Evolutionary conservation across 2,329 filamentous ascomycete genomes (phyloP).

Genomic region (Plenodomus lindquistii): DNA sequence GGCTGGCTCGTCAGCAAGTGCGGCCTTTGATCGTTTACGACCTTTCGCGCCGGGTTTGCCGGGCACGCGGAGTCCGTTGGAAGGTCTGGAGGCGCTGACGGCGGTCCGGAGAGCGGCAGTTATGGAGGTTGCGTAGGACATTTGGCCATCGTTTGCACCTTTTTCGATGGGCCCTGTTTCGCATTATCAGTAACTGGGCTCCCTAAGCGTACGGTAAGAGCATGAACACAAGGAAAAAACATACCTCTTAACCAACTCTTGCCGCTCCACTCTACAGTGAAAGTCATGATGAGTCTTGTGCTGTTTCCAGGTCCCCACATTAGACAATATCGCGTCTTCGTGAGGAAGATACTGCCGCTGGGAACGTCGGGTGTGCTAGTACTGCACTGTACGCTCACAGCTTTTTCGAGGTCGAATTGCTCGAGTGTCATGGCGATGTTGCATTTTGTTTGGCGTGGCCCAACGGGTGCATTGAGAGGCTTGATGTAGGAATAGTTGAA

Average conservation of each 20-base stretch:
- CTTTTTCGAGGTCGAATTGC: slow-evolving; percentile 81
- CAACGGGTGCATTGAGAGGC: slow-evolving; percentile 79
- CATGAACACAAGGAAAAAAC: slow-evolving; percentile 37
- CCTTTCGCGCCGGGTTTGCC: slow-evolving; percentile 49
- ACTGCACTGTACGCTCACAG: slow-evolving; percentile 77
- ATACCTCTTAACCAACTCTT: slow-evolving; percentile 98
- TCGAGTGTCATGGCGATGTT: slow-evolving; percentile 86
- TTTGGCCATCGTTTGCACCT: slow-evolving; percentile 88
- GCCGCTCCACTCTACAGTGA: slow-evolving; percentile 91
- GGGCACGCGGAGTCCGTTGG: slow-evolving; percentile 47
- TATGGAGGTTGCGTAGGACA: slow-evolving; percentile 78
- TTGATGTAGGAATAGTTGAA: slow-evolving; percentile 89
- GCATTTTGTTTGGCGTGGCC: slow-evolving; percentile 93
- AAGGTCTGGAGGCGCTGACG: slow-evolving; percentile 66
- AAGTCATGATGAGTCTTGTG: slow-evolving; percentile 85
- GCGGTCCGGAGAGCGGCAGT: slow-evolving; percentile 73
- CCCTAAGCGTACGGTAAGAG: background rate
- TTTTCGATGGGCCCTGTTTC: slow-evolving; percentile 87
- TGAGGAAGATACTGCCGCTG: slow-evolving; percentile 85
- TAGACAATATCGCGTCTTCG: slow-evolving; percentile 93
- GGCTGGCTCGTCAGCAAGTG: slow-evolving; percentile 51
- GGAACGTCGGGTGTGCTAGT: slow-evolving; percentile 95
- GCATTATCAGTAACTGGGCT: slow-evolving; percentile 13
- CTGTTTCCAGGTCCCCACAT: slow-evolving; percentile 87
- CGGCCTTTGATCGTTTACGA: slow-evolving; percentile 64